phyloP scores from a whole-genome alignment of 116 monocot species.

The Dioscorea cayenensis region DNA sequence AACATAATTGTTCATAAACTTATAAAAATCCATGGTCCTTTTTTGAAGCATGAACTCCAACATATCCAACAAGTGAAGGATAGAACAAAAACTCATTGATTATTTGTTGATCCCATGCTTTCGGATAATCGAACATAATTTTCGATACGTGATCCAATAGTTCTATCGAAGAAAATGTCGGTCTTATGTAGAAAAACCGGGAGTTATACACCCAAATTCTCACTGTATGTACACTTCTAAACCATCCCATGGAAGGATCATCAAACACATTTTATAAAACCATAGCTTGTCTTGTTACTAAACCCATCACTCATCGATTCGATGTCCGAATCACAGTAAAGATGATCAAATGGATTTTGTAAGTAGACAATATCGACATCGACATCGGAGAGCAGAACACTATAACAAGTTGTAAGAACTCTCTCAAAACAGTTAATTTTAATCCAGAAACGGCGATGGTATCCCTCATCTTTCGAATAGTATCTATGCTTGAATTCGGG shows the following conservation, averaged over 20 bases:
- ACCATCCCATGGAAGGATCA: slow-evolving; percentile 92
- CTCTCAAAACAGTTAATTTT: slow-evolving; percentile 77
- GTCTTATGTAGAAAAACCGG: slow-evolving; percentile 88
- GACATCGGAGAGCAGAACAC: slow-evolving; percentile 90
- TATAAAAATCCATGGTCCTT: slow-evolving; percentile 90
- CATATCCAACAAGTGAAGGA: slow-evolving; percentile 79
- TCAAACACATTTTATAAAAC: slow-evolving; percentile 87
- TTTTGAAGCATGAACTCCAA: slow-evolving; percentile 80
- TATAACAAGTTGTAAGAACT: slow-evolving; percentile 93
- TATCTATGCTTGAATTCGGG: slow-evolving; percentile 63
- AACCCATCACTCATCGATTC: slow-evolving; percentile 98
- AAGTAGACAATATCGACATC: slow-evolving; percentile 95
- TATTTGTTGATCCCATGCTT: slow-evolving; percentile 85
- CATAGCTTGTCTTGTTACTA: slow-evolving; percentile 78
- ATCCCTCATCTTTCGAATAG: slow-evolving; percentile 48
- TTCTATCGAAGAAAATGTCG: slow-evolving; percentile 78
- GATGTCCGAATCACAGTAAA: slow-evolving; percentile 79
- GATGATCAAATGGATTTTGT: slow-evolving; percentile 85
- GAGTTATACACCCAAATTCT: slow-evolving; percentile 97
- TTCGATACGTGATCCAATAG: slow-evolving; percentile 83
- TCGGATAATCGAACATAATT: slow-evolving; percentile 32
- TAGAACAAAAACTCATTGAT: slow-evolving; percentile 87
- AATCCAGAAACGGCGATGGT: slow-evolving; percentile 90
- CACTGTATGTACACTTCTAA: slow-evolving; percentile 91
- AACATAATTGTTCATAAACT: slow-evolving; percentile 96